Conservation (phyloP, 2,329 filamentous ascomycete genomes). For the Fusarium aywerte region DNA sequence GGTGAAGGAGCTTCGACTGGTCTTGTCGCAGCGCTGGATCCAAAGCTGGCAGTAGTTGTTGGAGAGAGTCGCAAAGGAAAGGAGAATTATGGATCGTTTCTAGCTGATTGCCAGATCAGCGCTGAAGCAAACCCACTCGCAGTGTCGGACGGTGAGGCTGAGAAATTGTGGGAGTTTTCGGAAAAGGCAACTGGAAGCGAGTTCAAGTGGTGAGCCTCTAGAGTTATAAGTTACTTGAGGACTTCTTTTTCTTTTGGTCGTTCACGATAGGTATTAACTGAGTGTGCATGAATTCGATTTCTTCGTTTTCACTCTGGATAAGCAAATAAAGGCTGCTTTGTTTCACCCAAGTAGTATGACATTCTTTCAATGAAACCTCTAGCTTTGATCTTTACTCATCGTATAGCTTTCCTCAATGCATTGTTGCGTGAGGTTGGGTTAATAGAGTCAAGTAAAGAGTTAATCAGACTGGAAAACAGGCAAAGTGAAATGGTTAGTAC, state of each 20-base stretch:
- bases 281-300: neutral
- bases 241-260: neutral
- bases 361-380: no score
- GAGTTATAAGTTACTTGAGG: neutral
- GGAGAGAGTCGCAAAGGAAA: neutral
- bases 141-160: constrained; percentile 10
- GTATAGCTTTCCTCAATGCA: no score
- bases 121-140: neutral
- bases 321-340: no score
- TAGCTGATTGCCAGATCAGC: constrained; percentile 3
- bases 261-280: neutral
- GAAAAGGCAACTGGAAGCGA: neutral
- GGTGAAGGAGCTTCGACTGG: constrained; percentile 9
- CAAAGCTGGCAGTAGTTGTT: neutral
- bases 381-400: no score
- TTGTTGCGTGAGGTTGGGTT: no score
- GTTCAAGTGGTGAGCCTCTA: neutral
- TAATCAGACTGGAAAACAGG: no score
- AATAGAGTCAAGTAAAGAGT: no score
- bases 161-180: constrained; percentile 18
- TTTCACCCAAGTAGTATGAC: no score
- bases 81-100: constrained; percentile 5
- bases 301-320: no score
- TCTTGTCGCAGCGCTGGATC: constrained; percentile 10
- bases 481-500: no score